These are phyloP conservation scores for Magnaporthiopsis rhizophila DNA, from an alignment of 2,329 filamentous ascomycete genomes.

Conservation along the genomic window DNA sequence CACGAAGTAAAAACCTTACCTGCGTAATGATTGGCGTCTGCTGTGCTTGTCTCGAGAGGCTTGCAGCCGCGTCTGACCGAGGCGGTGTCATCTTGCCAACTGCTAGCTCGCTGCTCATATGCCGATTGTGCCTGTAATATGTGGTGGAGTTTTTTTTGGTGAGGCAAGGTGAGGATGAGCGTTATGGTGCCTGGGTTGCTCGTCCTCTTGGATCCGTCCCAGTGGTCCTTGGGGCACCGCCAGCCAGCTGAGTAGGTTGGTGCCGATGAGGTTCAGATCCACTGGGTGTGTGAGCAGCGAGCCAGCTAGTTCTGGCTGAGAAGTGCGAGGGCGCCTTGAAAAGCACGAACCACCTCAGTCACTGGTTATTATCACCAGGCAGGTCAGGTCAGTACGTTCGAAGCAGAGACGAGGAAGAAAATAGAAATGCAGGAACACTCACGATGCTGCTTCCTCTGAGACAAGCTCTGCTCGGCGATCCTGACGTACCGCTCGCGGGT, in stretches of 20 bases:
- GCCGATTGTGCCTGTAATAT: neutral
- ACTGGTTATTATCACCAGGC: slow-evolving; percentile 24
- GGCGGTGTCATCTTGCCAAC: neutral
- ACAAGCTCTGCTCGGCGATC: slow-evolving; percentile 62
- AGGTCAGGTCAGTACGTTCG: slow-evolving; percentile 13
- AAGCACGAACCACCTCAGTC: slow-evolving; percentile 51
- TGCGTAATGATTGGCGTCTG: slow-evolving; percentile 27
- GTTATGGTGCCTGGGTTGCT: neutral
- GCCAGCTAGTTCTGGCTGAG: slow-evolving; percentile 28
- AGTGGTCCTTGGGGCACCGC: neutral
- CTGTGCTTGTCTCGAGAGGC: neutral
- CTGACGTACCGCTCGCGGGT: slow-evolving; percentile 73
- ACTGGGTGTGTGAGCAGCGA: neutral
- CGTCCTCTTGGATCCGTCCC: neutral
- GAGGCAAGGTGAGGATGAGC: neutral
- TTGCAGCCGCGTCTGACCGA: neutral
- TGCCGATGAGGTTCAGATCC: neutral
- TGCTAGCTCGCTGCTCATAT: neutral
- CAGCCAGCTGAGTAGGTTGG: neutral
- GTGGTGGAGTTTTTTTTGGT: neutral
- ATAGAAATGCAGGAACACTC: slow-evolving; percentile 25
- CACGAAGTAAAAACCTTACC: slow-evolving; percentile 19
- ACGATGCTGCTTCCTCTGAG: slow-evolving; percentile 76
- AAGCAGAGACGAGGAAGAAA: neutral
- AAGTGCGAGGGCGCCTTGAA: slow-evolving; percentile 53